Evolutionary conservation across 371 early-diverging fungal genomes (phyloP).

Genomic region (Haplosporangium sp.): DNA sequence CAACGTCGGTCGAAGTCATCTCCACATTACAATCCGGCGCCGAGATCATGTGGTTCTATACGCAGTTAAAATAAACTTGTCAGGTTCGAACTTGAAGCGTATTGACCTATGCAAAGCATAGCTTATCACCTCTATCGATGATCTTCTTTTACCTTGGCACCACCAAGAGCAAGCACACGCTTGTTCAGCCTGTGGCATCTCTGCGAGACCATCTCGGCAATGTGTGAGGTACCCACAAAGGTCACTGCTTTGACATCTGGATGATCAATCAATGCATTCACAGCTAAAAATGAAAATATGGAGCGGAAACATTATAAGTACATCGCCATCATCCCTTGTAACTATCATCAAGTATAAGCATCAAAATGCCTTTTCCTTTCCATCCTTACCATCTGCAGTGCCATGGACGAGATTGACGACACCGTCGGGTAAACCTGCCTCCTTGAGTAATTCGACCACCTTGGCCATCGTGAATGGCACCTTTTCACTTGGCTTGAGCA

Average conservation of each 20-base stretch:
- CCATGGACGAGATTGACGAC: conserved; percentile 81
- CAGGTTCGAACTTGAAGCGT: neutral
- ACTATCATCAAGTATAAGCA: too few species aligned
- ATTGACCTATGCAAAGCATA: too few species aligned
- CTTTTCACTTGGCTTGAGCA: conserved; percentile 82
- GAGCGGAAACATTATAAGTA: neutral
- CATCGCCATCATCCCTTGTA: too few species aligned
- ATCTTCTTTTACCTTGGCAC: conserved; percentile 58
- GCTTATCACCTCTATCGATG: too few species aligned
- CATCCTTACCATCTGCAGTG: conserved; percentile 49
- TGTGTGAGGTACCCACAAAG: conserved; percentile 78
- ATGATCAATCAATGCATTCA: conserved; percentile 63
- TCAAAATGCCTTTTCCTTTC: neutral
- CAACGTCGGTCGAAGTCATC: conserved; percentile 78
- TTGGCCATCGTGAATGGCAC: conserved; percentile 78
- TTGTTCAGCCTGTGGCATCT: conserved; percentile 65
- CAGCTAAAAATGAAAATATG: conserved; percentile 42
- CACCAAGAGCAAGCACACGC: conserved; percentile 74
- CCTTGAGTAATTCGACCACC: conserved; percentile 65
- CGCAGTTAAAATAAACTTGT: neutral
- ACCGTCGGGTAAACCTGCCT: conserved; percentile 75
- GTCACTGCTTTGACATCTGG: conserved; percentile 71
- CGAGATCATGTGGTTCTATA: conserved; percentile 79
- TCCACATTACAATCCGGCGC: conserved; percentile 75
- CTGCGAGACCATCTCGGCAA: conserved; percentile 67